Percentiles rank a stretch among this genome's conserved stretches.
phyloP scores from a whole-genome alignment of 163 green algal species.

The Botryococcus braunii region DNA sequence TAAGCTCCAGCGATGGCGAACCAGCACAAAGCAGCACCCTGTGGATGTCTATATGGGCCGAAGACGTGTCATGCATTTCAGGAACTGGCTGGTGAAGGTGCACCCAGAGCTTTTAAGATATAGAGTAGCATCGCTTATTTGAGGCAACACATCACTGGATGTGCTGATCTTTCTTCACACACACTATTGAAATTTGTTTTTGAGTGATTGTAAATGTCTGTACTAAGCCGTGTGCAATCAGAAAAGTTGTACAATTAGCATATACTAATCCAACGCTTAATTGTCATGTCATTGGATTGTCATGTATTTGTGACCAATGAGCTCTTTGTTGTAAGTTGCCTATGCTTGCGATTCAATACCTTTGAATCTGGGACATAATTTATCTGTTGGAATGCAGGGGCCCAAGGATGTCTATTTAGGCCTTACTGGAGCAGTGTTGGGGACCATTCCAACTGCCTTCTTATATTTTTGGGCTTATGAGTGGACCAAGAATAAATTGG shows the following conservation, averaged over 20 bases:
- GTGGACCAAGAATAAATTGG: constrained; percentile 24
- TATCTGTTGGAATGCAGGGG: constrained; percentile 19
- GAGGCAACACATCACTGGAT: too few species aligned
- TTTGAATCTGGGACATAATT: too few species aligned
- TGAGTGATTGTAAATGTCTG: background rate
- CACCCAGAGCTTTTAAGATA: background rate
- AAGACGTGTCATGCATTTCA: constrained; percentile 25
- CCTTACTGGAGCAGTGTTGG: constrained; percentile 39
- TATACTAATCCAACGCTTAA: constrained; percentile 7
- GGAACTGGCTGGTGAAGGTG: constrained; percentile 43
- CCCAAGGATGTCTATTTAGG: constrained; percentile 53
- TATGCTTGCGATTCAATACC: too few species aligned
- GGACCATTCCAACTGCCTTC: constrained; percentile 48
- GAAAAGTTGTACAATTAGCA: background rate
- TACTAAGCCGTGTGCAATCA: background rate
- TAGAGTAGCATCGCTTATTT: background rate
- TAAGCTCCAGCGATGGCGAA: constrained; percentile 35
- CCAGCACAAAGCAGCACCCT: constrained; percentile 32
- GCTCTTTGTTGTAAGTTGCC: too few species aligned
- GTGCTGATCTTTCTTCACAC: constrained; percentile 2
- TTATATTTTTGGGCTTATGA: constrained; percentile 67
- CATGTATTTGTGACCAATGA: too few species aligned
- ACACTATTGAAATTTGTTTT: background rate
- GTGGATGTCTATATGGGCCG: constrained; percentile 24
- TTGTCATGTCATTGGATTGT: too few species aligned